A percentile compares a stretch with the other conserved stretches of the same genome.
Conservation (phyloP, 129 eudicot genomes). For the Ambrosia artemisiifolia region DNA sequence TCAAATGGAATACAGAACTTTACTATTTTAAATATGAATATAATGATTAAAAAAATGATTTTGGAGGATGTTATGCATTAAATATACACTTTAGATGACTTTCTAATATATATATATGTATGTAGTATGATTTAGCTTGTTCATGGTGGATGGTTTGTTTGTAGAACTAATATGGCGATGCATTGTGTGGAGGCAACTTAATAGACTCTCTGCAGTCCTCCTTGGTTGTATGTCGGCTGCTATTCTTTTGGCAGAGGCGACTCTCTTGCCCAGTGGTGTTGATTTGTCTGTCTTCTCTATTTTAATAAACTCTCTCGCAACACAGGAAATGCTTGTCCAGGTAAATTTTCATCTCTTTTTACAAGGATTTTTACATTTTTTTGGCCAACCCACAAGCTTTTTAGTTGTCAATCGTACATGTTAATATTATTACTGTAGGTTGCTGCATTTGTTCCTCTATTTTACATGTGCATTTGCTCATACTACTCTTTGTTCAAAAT, state of each 20-base stretch:
- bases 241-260: conserved; percentile 92
- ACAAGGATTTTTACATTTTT: not conserved
- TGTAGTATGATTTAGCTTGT: not conserved
- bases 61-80: not conserved
- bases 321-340: conserved; percentile 84
- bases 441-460: conserved; percentile 83
- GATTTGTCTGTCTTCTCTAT: conserved; percentile 82
- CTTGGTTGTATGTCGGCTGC: conserved; percentile 97
- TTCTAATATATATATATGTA: not conserved
- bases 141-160: conserved; percentile 6
- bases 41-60: not conserved
- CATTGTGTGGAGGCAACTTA: conserved; percentile 59
- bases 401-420: not conserved
- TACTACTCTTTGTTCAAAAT: conserved; percentile 86
- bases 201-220: conserved; percentile 61
- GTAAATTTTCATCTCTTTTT: conserved; percentile 30
- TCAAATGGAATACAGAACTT: not conserved
- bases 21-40: not conserved
- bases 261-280: conserved; percentile 79
- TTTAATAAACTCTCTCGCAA: conserved; percentile 66
- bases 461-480: conserved; percentile 94
- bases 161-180: conserved; percentile 87
- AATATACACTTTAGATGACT: not conserved
- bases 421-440: conserved; percentile 44
- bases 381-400: not conserved